Conservation (phyloP, 2,329 filamentous ascomycete genomes). For the Aureobasidium uvarum region DNA sequence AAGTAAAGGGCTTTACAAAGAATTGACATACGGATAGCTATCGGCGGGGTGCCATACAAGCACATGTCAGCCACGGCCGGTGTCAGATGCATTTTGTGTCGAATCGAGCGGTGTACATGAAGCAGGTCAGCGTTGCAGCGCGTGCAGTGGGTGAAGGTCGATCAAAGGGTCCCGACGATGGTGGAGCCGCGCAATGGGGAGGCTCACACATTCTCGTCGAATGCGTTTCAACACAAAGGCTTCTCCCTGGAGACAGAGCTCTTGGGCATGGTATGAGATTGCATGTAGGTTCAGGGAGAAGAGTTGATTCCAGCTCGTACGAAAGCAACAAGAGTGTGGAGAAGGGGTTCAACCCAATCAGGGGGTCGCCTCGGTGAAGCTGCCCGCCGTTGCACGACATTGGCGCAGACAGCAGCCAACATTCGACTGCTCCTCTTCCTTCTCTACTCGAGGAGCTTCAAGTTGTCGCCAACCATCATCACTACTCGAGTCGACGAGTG, state of each 20-base stretch:
- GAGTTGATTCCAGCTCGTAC: not conserved
- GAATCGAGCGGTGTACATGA: slow-evolving; percentile 19
- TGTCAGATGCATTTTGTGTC: not conserved
- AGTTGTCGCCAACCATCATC: slow-evolving; percentile 8
- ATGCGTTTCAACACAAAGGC: not conserved
- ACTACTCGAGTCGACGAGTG: not conserved
- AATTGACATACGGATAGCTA: not conserved
- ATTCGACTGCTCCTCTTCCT: not conserved
- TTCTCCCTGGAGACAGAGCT: not conserved
- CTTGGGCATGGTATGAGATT: not conserved
- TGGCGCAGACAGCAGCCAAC: not conserved
- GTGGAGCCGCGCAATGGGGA: not conserved
- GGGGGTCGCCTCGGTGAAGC: slow-evolving; percentile 10
- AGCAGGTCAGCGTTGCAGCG: slow-evolving; percentile 18
- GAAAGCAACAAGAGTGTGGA: not conserved
- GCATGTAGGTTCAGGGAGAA: slow-evolving; percentile 17
- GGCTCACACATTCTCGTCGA: too few relatives aligned
- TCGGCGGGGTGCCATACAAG: slow-evolving; percentile 4
- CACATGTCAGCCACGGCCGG: slow-evolving; percentile 19
- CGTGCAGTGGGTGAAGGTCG: not conserved
- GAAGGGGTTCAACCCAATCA: slow-evolving; percentile 8
- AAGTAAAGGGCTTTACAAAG: slow-evolving; percentile 18
- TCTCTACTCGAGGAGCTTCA: not conserved
- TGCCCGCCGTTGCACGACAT: slow-evolving; percentile 2
- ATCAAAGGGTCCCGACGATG: slow-evolving; percentile 1